phyloP scores from a whole-genome alignment of 2,329 filamentous ascomycete species.

The Pyricularia grisea region DNA sequence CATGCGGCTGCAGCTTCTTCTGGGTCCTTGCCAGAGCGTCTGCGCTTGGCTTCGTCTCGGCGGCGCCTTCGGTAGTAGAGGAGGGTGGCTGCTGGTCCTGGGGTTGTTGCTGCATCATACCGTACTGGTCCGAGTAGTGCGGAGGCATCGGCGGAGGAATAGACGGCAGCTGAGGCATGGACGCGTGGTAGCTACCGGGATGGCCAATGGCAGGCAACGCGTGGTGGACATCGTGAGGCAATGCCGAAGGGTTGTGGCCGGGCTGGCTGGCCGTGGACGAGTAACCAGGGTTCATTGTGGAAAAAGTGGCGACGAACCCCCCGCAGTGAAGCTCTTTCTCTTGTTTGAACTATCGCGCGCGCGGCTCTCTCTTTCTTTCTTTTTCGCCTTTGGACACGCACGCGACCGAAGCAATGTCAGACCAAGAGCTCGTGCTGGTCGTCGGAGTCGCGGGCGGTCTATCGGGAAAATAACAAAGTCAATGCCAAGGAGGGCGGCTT shows the following conservation, averaged over 20 bases:
- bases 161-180: constrained; percentile 7
- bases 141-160: constrained; percentile 8
- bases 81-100: constrained; percentile 2
- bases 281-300: constrained; percentile 9
- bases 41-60: constrained; percentile 1
- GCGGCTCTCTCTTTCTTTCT: too few species aligned
- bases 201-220: constrained; percentile 9
- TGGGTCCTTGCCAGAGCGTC: constrained; percentile 7
- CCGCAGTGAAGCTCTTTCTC: neutral
- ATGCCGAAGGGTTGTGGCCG: constrained; percentile 4
- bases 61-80: constrained; percentile 1
- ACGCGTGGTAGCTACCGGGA: constrained; percentile 6
- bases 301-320: neutral
- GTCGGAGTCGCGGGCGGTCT: neutral
- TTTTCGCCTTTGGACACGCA: neutral
- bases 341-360: neutral
- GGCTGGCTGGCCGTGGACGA: constrained; percentile 8
- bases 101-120: constrained; percentile 3
- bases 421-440: neutral
- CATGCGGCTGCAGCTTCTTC: constrained; percentile 11
- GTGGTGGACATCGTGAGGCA: constrained; percentile 11
- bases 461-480: neutral
- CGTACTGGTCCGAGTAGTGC: constrained; percentile 11
- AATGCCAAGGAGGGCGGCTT: neutral
- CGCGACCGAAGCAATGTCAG: neutral